phyloP scores from a whole-genome alignment of 495 filamentous ascomycete genomes.

The Aspergillus nanangensis region DNA sequence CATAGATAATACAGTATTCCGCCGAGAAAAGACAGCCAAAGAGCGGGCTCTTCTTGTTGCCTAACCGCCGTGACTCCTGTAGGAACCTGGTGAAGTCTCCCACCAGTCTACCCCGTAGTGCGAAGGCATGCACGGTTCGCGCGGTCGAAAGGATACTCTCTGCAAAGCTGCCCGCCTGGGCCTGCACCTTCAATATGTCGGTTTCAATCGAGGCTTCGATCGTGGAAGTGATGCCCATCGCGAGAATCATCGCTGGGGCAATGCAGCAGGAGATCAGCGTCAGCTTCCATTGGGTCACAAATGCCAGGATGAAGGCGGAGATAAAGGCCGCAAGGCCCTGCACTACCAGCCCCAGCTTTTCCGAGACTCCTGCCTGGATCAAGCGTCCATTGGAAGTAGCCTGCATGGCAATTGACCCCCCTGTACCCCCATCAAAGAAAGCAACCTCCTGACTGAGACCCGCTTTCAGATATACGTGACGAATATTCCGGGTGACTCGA shows the following conservation, averaged over 20 bases:
- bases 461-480: constrained; percentile 64
- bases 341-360: constrained; percentile 27
- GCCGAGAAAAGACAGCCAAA: constrained; percentile 5
- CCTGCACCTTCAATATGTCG: constrained; percentile 7
- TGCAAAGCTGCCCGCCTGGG: constrained; percentile 9
- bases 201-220: not conserved
- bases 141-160: constrained; percentile 13
- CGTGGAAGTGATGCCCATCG: constrained; percentile 44
- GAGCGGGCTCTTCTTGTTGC: not conserved
- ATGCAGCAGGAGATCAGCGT: constrained; percentile 15
- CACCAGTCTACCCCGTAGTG: constrained; percentile 4
- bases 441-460: constrained; percentile 76
- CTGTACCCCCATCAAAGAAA: constrained; percentile 74
- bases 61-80: not conserved
- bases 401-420: constrained; percentile 75
- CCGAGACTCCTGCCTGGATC: constrained; percentile 28
- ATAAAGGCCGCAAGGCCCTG: constrained; percentile 22
- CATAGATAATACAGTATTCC: constrained; percentile 11
- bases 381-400: constrained; percentile 51
- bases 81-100: constrained; percentile 9
- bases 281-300: constrained; percentile 28
- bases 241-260: constrained; percentile 6
- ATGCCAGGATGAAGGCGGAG: constrained; percentile 27
- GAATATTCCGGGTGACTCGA: constrained; percentile 68
- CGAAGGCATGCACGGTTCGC: constrained; percentile 12